Evolutionary conservation across 1,284 basidiomycete species (phyloP), one percentile per base, ranked within the genome.

Genomic region (Polyporus tsugae): DNA sequence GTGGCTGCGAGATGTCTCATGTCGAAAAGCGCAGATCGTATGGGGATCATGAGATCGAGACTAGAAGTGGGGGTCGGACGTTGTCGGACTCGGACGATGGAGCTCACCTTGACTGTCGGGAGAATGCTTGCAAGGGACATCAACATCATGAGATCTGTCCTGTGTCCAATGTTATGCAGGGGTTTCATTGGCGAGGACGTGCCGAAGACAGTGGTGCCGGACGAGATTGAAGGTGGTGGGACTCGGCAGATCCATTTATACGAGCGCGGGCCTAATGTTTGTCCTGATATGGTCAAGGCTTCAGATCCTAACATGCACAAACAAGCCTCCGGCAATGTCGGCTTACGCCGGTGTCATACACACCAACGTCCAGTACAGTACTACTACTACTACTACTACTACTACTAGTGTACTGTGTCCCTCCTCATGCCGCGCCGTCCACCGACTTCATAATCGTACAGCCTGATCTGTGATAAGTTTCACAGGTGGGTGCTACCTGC

Each of bases 241-340:
- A 46, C n/a, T 7, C 49, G 49, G 49, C 25, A 49, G 25, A 25
- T 25, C 22, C 10, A 6, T 49, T 49, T 49, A 49, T 49, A 49
- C 46, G 5, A 25, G 25, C 4, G 44, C 19, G 0, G 17, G 17
- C 17, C 29, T 2, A 29, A 29, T 29, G 29, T 29, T 73, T 76
- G 72, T 13, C 13, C 53, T 4, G 71, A 62, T 72, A 74, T 64
- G 65, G 13, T 70, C 71, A 69, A 3, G 63, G 70, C 76, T 62
- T 77, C 38, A 9, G 71, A 72, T 70, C 60, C 69, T 73, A 78
- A 78, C 74, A 78, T 5, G 44, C 2, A 55, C 71, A 77, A 77
- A 77, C 69, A 76, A 70, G 57, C 62, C 35, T 33, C 60, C 60
- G 38, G 41, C 3, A n/a, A 38, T 29, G 7, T 22, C 41, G 22